phyloP scores from a whole-genome alignment of 1,284 basidiomycete genomes.

The Melanopsichium pennsylvanicum region DNA sequence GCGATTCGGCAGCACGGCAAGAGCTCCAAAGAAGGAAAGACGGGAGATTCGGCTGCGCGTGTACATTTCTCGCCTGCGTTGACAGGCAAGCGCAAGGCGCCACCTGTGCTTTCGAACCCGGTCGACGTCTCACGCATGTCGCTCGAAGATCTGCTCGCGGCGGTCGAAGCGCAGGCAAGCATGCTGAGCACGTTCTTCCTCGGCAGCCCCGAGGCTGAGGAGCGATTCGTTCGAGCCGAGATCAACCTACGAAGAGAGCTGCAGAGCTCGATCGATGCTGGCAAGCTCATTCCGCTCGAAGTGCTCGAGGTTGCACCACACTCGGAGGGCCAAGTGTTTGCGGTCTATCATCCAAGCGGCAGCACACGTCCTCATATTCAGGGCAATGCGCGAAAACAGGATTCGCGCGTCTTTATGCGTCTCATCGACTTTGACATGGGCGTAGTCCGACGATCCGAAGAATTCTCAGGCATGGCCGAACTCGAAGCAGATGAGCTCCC shows the following conservation, averaged over 20 bases:
- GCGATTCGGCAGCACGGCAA: slow-evolving; percentile 43
- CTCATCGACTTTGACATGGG: slow-evolving; percentile 68
- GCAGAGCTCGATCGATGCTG: slow-evolving; percentile 64
- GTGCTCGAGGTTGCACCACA: slow-evolving; percentile 65
- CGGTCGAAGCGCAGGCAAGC: slow-evolving; percentile 67
- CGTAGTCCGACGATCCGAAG: slow-evolving; percentile 42
- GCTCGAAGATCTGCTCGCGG: slow-evolving; percentile 67
- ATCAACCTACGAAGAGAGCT: slow-evolving; percentile 68
- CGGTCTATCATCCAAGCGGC: slow-evolving; percentile 68
- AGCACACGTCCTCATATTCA: slow-evolving; percentile 68
- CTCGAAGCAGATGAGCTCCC: slow-evolving; percentile 67
- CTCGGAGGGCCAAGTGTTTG: slow-evolving; percentile 66
- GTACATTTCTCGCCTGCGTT: slow-evolving; percentile 61
- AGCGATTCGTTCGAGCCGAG: slow-evolving; percentile 68
- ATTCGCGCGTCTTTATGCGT: slow-evolving; percentile 69
- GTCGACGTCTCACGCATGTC: slow-evolving; percentile 67
- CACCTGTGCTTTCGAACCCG: slow-evolving; percentile 55
- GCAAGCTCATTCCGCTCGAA: slow-evolving; percentile 67
- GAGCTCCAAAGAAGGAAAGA: slow-evolving; percentile 33
- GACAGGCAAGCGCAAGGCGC: slow-evolving; percentile 60
- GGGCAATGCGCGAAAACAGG: slow-evolving; percentile 68
- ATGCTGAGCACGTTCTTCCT: slow-evolving; percentile 66
- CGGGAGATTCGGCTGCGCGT: slow-evolving; percentile 23
- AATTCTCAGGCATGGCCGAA: slow-evolving; percentile 58
- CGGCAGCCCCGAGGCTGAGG: slow-evolving; percentile 68